Base-by-base conservation (phyloP, 768 basidiomycete genomes). In the Trametes meyenii region DNA sequence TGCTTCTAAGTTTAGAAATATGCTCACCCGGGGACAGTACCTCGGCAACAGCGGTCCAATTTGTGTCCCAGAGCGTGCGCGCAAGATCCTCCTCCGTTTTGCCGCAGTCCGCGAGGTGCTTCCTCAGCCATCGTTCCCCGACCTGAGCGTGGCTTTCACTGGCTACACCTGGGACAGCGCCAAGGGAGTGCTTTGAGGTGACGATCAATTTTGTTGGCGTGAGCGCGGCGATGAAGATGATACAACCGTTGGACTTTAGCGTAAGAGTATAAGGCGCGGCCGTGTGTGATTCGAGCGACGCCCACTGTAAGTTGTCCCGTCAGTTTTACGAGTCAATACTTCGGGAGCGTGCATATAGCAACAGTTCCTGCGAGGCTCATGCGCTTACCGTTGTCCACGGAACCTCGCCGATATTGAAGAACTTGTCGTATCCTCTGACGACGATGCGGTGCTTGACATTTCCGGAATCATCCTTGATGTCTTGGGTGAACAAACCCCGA, bases 371-470 rank as follows among this genome's bases (percentile, higher is more conserved):
- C 4, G 29, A 33, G 29, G 29, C 29, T 33, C 29, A 33, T 33
- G 29, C 13, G 35, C 91, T 67, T 70, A 96, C 96, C 58, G 87
- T 86, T 0, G 90, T 96, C 94, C 96, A 98, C 2, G 89, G 92
- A 5, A 98, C 94, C 73, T 99, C 97, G 3, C 88, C 92, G 33
- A 97, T 92, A 71, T 97, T 98, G 80, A 98, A 98, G 75, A 99
- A 98, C 78, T 99, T 99, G 79, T 98, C 97, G 71, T 99, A 98
- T 0, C 96, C 97, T 48, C 97, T 79, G 0, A 84, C 89, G 1
- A 97, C 86, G 58, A 99, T 95, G 58, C 87, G 77, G 61, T 79
- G 74, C 54, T 70, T 71, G 50, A 62, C 26, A 60, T 80, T 71
- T 40, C 69, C 72, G 44, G 73, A 69, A 56, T 72, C 61, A 1